Evolutionary conservation across 1,139 yeast species (phyloP).

Genomic region (Nadsonia starkeyi-henricii): DNA sequence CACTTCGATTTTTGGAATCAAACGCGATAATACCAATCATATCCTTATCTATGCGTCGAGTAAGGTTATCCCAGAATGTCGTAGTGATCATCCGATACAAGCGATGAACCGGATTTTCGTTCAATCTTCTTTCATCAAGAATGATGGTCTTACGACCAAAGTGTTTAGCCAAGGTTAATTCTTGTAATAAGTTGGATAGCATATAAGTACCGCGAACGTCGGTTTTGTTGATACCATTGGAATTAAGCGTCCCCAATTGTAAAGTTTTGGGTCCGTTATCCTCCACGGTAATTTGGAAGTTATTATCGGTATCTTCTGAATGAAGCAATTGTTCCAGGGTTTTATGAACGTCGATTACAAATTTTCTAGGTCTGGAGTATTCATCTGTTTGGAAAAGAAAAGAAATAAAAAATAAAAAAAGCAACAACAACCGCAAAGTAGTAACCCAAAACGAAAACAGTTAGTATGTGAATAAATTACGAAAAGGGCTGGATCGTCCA

Average conservation of each 20-base stretch:
- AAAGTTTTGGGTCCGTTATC: constrained; percentile 89
- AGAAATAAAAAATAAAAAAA: background rate
- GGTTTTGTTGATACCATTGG: constrained; percentile 61
- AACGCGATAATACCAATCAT: constrained; percentile 53
- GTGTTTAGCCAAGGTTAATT: constrained; percentile 72
- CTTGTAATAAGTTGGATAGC: constrained; percentile 80
- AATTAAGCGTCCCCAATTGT: constrained; percentile 69
- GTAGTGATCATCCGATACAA: constrained; percentile 53
- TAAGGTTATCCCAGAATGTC: constrained; percentile 62
- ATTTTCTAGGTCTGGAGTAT: background rate
- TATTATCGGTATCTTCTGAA: constrained; percentile 56
- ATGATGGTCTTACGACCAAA: constrained; percentile 66
- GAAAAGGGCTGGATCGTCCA: no score
- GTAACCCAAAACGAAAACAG: no score
- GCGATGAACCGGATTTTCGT: constrained; percentile 78
- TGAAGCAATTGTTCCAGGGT: background rate
- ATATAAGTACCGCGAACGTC: constrained; percentile 83
- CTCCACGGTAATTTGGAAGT: constrained; percentile 81
- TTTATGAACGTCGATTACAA: background rate
- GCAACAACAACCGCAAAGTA: no score
- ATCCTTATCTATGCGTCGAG: constrained; percentile 55
- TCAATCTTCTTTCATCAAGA: constrained; percentile 69
- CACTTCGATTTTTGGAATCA: constrained; percentile 64
- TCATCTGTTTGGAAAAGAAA: background rate
- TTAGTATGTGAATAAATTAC: no score